Evolutionary conservation across 768 basidiomycete genomes (phyloP), one percentile per base, ranked within the genome.

Genomic region (Asterophora parasitica): DNA sequence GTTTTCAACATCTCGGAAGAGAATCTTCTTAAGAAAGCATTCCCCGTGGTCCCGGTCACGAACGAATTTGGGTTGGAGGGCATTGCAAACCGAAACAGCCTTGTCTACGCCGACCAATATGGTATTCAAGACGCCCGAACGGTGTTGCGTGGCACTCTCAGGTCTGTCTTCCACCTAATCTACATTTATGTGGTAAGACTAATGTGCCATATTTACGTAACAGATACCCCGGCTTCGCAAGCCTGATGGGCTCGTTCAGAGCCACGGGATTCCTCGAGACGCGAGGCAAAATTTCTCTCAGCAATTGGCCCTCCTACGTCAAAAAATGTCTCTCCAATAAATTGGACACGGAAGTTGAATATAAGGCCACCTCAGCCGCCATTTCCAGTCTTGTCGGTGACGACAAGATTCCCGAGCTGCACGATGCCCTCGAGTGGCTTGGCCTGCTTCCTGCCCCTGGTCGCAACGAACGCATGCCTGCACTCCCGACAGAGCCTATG

Each of bases 151-250:
- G 94, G 94, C 4, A 96, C 94, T 0, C 63, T 96, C 37, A 78
- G 93, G 83, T 31, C 4, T 34, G 9, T 15, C 4, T 31, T 15
- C 7, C 30, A 36, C 31, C 42, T 2, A 7, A 13, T 28, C 15
- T 38, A 32, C 26, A 5, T 11, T 39, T 30, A 36, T 13, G 16
- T 9, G 16, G 27, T 6, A 17, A 16, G 27, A 23, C 34, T 5
- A 8, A 33, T 23, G 17, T 12, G 20, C 39, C 20, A 39, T 47
- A 15, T 31, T 40, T 16, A 6, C 17, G 26, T 28, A 4, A 16
- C 49, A 90, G 91, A 61, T 94, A 96, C 62, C 85, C 87, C 2
- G 92, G 92, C 0, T 96, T 92, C 60, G 72, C 84, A 1, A 65
- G 70, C 3, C 64, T 92, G 15, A 82, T 96, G 76, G 74, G 85